These are phyloP conservation scores for Russula sp. DNA, from an alignment of 768 basidiomycete genomes.

Conservation along the genomic window DNA sequence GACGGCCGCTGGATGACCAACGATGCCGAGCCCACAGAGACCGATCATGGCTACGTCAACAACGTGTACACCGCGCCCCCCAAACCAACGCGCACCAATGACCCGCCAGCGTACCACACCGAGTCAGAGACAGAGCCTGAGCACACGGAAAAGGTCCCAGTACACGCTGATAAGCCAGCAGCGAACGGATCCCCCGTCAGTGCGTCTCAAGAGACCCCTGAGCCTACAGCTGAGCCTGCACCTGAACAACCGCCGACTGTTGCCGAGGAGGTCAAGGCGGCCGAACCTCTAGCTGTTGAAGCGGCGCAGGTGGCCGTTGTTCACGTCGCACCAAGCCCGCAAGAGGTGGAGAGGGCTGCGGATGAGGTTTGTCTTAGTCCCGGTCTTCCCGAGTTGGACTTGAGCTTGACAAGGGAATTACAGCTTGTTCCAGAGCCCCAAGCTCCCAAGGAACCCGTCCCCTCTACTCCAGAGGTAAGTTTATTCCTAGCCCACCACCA, in stretches of 20 bases:
- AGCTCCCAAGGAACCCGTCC: neutral
- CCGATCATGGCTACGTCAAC: constrained; percentile 32
- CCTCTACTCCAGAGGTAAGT: neutral
- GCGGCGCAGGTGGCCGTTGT: neutral
- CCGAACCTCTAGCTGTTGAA: constrained; percentile 1
- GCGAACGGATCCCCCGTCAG: constrained; percentile 10
- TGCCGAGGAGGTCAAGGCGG: neutral
- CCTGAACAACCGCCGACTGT: neutral
- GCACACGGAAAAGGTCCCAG: constrained; percentile 7
- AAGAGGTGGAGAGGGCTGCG: constrained; percentile 8
- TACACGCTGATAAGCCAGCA: neutral
- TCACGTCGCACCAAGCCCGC: constrained; percentile 14
- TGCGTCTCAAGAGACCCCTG: constrained; percentile 4
- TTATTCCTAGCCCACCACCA: neutral
- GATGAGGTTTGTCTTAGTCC: constrained; percentile 5
- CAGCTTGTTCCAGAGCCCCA: constrained; percentile 3
- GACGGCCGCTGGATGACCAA: constrained; percentile 32
- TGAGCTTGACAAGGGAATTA: neutral
- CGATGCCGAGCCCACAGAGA: constrained; percentile 28
- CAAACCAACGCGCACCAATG: constrained; percentile 10
- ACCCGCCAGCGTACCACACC: constrained; percentile 1
- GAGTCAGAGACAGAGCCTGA: constrained; percentile 8
- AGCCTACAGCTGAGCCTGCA: neutral
- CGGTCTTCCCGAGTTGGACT: neutral
- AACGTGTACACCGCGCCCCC: constrained; percentile 29